Conservation (phyloP, 768 basidiomycete species). For the Gloeostereum incarnatum region DNA sequence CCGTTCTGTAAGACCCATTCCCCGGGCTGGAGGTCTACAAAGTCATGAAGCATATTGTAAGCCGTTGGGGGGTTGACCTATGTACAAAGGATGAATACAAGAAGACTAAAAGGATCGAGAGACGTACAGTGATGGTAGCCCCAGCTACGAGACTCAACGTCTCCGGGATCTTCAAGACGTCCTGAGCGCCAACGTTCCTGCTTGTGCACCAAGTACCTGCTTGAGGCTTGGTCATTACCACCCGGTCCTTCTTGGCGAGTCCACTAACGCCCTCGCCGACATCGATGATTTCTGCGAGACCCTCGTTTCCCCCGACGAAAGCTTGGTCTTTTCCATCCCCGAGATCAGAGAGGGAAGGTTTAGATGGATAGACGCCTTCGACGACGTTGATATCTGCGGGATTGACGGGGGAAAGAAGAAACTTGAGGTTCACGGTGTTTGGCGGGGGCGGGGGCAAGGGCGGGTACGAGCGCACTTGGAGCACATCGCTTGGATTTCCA, state of each 20-base stretch:
- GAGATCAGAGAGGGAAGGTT: constrained; percentile 31
- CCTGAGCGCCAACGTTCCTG: constrained; percentile 39
- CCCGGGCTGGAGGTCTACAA: constrained; percentile 49
- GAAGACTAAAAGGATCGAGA: neutral
- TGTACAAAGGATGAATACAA: neutral
- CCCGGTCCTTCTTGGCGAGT: constrained; percentile 58
- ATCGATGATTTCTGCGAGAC: constrained; percentile 54
- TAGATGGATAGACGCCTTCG: constrained; percentile 74
- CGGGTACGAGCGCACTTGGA: constrained; percentile 43
- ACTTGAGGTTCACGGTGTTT: constrained; percentile 53
- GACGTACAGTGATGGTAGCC: constrained; percentile 65
- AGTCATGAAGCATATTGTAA: constrained; percentile 72
- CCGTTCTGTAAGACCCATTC: constrained; percentile 87
- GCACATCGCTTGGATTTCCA: constrained; percentile 56
- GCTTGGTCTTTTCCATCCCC: constrained; percentile 26
- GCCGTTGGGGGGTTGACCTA: constrained; percentile 83
- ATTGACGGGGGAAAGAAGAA: constrained; percentile 69
- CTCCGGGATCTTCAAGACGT: constrained; percentile 53
- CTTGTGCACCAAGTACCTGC: constrained; percentile 68
- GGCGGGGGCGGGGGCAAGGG: constrained; percentile 42
- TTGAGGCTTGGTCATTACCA: constrained; percentile 60
- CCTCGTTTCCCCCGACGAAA: constrained; percentile 72
- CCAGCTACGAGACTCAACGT: constrained; percentile 50
- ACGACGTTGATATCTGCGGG: constrained; percentile 78
- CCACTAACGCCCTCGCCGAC: constrained; percentile 45